Conservation (phyloP, 257 asterid species). For the Solanum arcanum region DNA sequence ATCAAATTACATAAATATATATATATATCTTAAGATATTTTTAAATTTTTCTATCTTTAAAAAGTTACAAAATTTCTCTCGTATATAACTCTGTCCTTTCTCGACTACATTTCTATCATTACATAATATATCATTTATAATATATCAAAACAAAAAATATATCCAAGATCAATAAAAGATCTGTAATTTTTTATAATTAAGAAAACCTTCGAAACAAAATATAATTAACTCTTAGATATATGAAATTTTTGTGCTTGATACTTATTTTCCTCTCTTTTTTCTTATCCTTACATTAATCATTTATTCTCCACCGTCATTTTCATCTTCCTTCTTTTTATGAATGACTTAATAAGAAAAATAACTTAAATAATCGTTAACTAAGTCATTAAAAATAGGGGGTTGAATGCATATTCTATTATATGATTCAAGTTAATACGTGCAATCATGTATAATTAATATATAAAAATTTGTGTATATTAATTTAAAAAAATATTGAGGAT, state of each 20-base stretch:
- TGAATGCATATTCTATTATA: neutral
- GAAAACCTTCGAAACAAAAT: too few species aligned
- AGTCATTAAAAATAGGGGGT: neutral
- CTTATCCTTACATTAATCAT: neutral
- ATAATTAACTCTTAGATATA: neutral
- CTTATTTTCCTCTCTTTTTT: neutral
- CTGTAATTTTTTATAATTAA: too few species aligned
- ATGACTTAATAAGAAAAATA: neutral
- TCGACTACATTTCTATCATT: too few species aligned
- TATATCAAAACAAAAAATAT: too few species aligned
- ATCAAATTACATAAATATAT: too few species aligned
- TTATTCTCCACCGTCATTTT: neutral
- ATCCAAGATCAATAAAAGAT: too few species aligned
- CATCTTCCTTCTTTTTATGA: neutral
- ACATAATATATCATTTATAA: too few species aligned
- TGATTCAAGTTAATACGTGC: neutral
- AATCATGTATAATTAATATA: neutral
- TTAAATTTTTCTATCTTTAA: too few species aligned
- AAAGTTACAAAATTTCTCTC: too few species aligned
- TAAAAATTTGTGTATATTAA: neutral
- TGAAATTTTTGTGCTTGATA: neutral
- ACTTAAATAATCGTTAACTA: neutral
- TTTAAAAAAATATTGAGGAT: neutral
- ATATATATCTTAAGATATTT: too few species aligned
- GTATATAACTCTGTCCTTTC: neutral